Percentiles rank a stretch among this genome's conserved stretches.
phyloP scores from a whole-genome alignment of 257 asterid genomes.

The Przewalskia tangutica region DNA sequence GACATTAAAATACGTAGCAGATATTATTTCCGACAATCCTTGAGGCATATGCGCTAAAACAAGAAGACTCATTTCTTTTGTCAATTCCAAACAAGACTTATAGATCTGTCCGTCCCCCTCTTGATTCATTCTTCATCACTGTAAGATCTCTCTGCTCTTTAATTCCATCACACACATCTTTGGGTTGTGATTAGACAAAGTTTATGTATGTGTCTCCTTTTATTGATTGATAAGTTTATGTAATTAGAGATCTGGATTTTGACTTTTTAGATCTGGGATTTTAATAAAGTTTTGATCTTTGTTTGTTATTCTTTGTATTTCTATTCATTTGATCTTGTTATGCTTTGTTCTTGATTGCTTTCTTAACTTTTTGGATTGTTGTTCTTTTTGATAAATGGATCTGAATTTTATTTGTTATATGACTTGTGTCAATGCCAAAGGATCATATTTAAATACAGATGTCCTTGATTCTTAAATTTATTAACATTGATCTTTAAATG shows the following conservation, averaged over 20 bases:
- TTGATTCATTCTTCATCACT: background rate
- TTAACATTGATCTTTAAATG: background rate
- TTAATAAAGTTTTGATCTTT: background rate
- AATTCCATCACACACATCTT: background rate
- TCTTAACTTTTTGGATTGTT: background rate
- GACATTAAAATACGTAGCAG: background rate
- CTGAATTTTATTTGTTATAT: background rate
- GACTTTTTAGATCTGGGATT: background rate
- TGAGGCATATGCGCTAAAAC: background rate
- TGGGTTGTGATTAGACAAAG: background rate
- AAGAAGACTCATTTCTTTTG: background rate
- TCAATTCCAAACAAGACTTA: constrained; percentile 1
- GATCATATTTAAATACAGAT: background rate
- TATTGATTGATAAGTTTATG: background rate
- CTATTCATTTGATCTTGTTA: background rate
- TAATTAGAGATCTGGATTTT: constrained; percentile 1
- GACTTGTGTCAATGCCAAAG: background rate
- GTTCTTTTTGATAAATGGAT: background rate
- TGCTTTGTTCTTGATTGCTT: background rate
- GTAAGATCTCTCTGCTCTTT: constrained; percentile 5
- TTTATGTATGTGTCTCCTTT: background rate
- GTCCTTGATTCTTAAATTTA: background rate
- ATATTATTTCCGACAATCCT: background rate
- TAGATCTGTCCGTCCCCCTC: constrained; percentile 22
- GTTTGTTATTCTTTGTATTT: background rate